Evolutionary conservation across 2,329 filamentous ascomycete species (phyloP), one percentile per base, ranked within the genome.

Genomic region (Metarhizium brunneum): DNA sequence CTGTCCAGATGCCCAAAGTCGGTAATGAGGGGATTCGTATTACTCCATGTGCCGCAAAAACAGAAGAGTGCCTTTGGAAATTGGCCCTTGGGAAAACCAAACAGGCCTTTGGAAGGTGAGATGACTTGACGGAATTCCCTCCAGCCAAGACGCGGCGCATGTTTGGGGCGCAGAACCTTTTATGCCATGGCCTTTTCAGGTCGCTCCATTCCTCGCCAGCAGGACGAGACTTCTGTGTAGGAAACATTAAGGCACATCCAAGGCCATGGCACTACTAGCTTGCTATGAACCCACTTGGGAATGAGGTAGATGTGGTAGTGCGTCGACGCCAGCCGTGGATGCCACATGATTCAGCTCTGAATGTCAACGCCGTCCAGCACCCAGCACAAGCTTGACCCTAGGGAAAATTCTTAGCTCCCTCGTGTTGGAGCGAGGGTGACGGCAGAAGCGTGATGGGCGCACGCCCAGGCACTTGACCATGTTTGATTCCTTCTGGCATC

Each of bases 301-400:
- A 38, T 38, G 35, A 40, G 52, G 29, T 43, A 29, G 40, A 30
- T 52, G 40, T n/a, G 42, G 54, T 52, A 55, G 47, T 50, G 56
- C 47, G 54, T 56, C 36, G 29, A 53, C 32, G 42, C 54, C 47
- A 49, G 54, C 56, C 50, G 47, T 52, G 53, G 40, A 56, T 56
- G 58, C 52, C 47, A 48, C 55, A 47, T 18, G 32, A 36, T 54
- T 60, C 58, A 60, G 58, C 58, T 60, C 40, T 51, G 47, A 43
- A 47, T 38, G 54, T 50, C 56, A 47, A 50, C 51, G 49, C 50
- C 42, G 52, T 43, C 50, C n/a, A n/a, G 14, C 53, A 47, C 47
- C 50, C n/a, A n/a, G 14, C 53, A 47, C 47, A 47, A 54, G 53
- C 53, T 52, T 50, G 20, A 52, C 35, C 32, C 30, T 35, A 50